Base-by-base conservation (phyloP, 2,329 filamentous ascomycete genomes). In the Nemania diffusa region DNA sequence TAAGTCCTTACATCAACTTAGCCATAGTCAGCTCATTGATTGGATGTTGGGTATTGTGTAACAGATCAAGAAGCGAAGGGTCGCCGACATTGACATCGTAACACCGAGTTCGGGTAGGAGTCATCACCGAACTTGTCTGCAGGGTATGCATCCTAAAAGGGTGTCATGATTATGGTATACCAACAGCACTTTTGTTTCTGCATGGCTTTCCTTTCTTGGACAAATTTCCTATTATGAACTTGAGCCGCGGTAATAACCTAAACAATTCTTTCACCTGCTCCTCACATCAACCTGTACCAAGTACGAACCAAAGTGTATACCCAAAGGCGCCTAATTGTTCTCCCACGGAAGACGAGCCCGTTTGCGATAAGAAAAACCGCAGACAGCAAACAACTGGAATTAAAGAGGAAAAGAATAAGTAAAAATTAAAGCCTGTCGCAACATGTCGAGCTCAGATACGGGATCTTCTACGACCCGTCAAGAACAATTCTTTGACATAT, bases 381-480 rank as follows among this genome's bases (percentile, higher is more conserved):
- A 24, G 24, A 26, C 1, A 32, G 27, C 7, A 26, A 32, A 22
- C 13, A 11, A 26, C 17, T 2, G 32, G 17, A 51, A 34, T 8
- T 8, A n/a, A n/a, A n/a, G 40, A n/a, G 40, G 7, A 44, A 20
- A 58, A 32, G 2, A 58, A 27, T 1, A 32, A 29, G 3, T 1
- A n/a, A 27, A 44, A 13, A 11, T n/a, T n/a, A 37, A 17, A 15
- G 22, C 11, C 17, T 26, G 15, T 52, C 5, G 61, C 32, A 55
- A 73, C 20, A 70, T 71, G 67, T 67, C 67, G 17, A 65, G 46
- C 48, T 75, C 72, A 57, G 71, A 75, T 20, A 73, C 72, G 2
- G 73, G 62, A 29, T 69, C 73, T 3, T 73, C 71, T 20, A 73
- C 72, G 24, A 65, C 71, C 69, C 61, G 62, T 20, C 68, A 62